Conservation (phyloP, 441 rosid species). For the Populus tomentosa region DNA sequence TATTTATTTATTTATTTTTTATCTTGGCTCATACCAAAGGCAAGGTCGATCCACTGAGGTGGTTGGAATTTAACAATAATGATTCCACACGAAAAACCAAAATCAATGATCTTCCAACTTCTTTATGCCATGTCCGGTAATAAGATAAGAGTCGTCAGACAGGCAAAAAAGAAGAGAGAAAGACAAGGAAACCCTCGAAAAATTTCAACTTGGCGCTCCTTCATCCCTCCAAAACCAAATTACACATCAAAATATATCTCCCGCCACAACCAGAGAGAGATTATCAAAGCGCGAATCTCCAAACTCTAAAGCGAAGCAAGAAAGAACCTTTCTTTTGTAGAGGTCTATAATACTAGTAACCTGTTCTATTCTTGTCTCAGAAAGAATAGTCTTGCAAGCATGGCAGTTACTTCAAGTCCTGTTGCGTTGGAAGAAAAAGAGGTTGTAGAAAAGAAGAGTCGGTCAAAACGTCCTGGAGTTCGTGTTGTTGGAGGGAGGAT, state of each 20-base stretch:
- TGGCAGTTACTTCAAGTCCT: constrained; percentile 29
- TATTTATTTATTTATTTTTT: too few species aligned
- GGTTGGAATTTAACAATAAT: too few species aligned
- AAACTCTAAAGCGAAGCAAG: neutral
- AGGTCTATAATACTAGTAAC: neutral
- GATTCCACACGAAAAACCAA: neutral
- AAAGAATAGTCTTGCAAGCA: neutral
- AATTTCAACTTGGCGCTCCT: neutral
- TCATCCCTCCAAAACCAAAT: neutral
- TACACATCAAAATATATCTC: neutral
- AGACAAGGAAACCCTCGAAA: neutral
- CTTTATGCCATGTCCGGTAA: neutral
- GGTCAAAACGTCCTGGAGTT: constrained; percentile 44
- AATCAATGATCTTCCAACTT: neutral
- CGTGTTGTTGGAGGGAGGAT: constrained; percentile 47
- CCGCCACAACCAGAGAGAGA: neutral
- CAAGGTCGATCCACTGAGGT: neutral
- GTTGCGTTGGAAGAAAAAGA: constrained; percentile 1
- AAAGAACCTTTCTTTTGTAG: neutral
- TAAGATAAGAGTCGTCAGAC: neutral
- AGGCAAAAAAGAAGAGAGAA: neutral
- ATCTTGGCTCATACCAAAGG: neutral
- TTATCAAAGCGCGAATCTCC: neutral
- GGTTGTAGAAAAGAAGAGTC: constrained; percentile 16
- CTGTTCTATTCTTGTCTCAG: neutral